Evolutionary conservation across 345 rosid genomes (phyloP), one percentile per base, ranked within the genome.

Genomic region (Melaleuca quinquenervia): DNA sequence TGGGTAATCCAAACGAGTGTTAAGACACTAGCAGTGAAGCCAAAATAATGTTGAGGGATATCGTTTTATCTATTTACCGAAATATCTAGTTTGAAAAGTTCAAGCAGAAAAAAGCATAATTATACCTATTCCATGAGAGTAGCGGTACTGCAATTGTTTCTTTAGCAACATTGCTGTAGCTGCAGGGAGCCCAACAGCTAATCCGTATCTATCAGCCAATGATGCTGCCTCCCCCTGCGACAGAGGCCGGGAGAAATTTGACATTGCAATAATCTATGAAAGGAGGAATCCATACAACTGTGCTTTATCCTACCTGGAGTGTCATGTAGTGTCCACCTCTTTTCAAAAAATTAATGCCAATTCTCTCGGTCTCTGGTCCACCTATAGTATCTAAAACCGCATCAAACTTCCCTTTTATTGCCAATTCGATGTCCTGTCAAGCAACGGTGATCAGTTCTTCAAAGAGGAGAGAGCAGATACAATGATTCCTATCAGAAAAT

Each of bases 321-420:
- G 98, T 97, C 99, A 97, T 96, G 87, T 94, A 95, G 90, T 95
- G 92, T 85, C 99, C 98, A 50, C 98, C 98, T 86, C 94, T 93
- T 86, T 90, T 93, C 91, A 97, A 91, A 89, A 97, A 89, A 86
- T 91, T 94, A 85, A 92, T 89, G 86, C 98, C 95, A 41, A 91
- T 83, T 90, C 98, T 93, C 91, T 97, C 98, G 3, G 98, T 96
- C 87, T 96, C 98, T 76, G 94, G 91, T 44, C 90, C 94, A 82
- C 99, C 99, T 90, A 97, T 96, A 82, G 99, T 97, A 90, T 97
- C 99, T 89, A 97, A 88, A 85, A 96, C 99, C 76, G 95, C 96
- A 88, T 96, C 98, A 88, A 96, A 97, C 89, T 91, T 94, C 87
- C 97, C 98, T 88, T 91, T 96, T 50, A 97, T 94, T 53, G 91